A percentile compares a stretch with the other conserved stretches of the same genome.
Conservation (phyloP, 345 rosid genomes). For the Salix viminalis region DNA sequence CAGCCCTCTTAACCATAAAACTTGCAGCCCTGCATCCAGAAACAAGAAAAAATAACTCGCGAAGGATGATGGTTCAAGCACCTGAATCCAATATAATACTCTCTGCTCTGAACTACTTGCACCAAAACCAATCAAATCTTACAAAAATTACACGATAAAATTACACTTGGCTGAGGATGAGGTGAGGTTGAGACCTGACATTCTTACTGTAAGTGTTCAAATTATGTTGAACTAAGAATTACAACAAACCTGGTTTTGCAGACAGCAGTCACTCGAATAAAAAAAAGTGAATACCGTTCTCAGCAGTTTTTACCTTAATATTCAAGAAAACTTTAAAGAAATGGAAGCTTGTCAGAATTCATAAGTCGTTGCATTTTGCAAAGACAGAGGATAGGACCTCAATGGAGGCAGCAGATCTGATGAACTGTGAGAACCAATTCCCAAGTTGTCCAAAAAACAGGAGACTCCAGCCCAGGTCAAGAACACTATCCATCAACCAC, state of each 20-base stretch:
- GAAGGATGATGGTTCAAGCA: not conserved
- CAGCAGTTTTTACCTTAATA: conserved; percentile 12
- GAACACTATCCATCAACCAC: conserved; percentile 4
- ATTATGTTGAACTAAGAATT: conserved; percentile 24
- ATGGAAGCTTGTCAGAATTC: conserved; percentile 19
- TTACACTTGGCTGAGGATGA: not conserved
- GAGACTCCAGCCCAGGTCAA: not conserved
- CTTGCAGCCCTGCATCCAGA: conserved; percentile 47
- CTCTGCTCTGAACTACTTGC: conserved; percentile 8
- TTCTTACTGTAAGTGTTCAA: conserved; percentile 29
- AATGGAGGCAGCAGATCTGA: conserved; percentile 6
- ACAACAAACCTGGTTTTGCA: conserved; percentile 32
- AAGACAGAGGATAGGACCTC: conserved; percentile 7
- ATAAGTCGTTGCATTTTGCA: conserved; percentile 2
- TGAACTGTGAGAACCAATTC: not conserved
- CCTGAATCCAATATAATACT: conserved; percentile 2
- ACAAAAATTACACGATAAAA: not conserved
- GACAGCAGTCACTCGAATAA: conserved; percentile 17
- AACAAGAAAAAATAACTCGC: conserved; percentile 11
- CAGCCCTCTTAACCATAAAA: conserved; percentile 36
- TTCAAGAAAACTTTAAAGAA: conserved; percentile 4
- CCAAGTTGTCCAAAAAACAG: conserved; percentile 9
- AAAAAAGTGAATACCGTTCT: conserved; percentile 7
- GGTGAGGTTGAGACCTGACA: conserved; percentile 5
- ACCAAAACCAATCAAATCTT: not conserved